A percentile compares a stretch with the other conserved stretches of the same genome.
These are phyloP conservation scores for Coccomyxa sp. DNA, from an alignment of 139 green algal species.

Conservation along the genomic window DNA sequence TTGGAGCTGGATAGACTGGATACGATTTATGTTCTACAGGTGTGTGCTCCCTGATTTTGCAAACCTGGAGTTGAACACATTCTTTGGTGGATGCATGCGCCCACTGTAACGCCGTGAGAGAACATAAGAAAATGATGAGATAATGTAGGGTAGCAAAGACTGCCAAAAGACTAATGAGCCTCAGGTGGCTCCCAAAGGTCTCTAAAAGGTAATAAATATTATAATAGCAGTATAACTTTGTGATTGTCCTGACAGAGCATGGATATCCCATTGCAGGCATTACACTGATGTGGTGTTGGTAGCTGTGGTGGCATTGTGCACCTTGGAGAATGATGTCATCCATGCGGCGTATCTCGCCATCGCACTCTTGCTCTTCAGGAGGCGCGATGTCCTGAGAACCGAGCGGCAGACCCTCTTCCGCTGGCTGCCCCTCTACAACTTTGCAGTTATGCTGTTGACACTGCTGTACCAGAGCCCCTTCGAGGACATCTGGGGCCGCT, in stretches of 20 bases:
- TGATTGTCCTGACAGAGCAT: background rate
- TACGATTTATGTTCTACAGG: slow-evolving; percentile 44
- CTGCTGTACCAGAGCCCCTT: slow-evolving; percentile 57
- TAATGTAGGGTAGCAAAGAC: too few relatives aligned
- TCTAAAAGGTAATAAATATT: too few relatives aligned
- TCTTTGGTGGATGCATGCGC: too few relatives aligned
- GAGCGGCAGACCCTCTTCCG: slow-evolving; percentile 41
- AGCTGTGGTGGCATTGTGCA: slow-evolving; percentile 49
- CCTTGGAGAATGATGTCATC: slow-evolving; percentile 70
- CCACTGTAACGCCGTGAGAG: too few relatives aligned
- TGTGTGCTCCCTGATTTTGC: background rate
- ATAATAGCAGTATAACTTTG: too few relatives aligned
- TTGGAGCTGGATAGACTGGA: slow-evolving; percentile 50
- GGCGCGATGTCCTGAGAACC: slow-evolving; percentile 33
- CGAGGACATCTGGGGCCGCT: slow-evolving; percentile 6
- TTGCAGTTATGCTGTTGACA: slow-evolving; percentile 56
- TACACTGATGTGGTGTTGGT: slow-evolving; percentile 49
- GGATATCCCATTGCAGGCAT: slow-evolving; percentile 21
- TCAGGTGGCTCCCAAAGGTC: too few relatives aligned
- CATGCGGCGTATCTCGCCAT: slow-evolving; percentile 75
- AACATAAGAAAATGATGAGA: too few relatives aligned
- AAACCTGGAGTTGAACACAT: too few relatives aligned
- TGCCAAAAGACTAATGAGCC: too few relatives aligned
- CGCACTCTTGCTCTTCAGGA: slow-evolving; percentile 67
- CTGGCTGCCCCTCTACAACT: slow-evolving; percentile 73